Base-by-base conservation (phyloP, 441 rosid species). In the Eruca vesicaria region DNA sequence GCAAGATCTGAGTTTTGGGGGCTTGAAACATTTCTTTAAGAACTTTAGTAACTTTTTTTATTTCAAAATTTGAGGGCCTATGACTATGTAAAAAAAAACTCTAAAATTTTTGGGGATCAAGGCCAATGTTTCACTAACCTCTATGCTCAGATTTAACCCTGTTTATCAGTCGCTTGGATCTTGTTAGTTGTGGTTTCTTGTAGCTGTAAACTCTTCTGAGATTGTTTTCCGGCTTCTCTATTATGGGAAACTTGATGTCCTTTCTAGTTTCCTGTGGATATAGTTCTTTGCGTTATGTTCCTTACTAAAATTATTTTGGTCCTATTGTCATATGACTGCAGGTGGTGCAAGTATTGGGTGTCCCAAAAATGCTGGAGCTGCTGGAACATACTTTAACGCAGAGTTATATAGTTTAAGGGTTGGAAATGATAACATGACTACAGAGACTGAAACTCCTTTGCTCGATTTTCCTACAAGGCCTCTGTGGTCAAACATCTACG, bases 401-500 rank as follows among this genome's bases (percentile, higher is more conserved):
- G 88, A 91, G 82, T 80, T 93, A 72, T 82, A 82, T 68, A 91
- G 99, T 84, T 81, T 96, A 79, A 87, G 96, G 79, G 97, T 96
- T 73, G 87, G 94, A 81, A 96, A 96, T 72, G 96, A 90, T 80
- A 86, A 91, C 69, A 69, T 89, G 78, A 86, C 93, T 23, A 93
- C 99, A 36, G 97, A 93, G 74, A 93, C 99, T 28, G 98, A 93
- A 76, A 96, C 99, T 59, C 99, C 98, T 76, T 83, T 93, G 84
- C 98, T 96, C 35, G 97, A 86, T 84, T 96, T 96, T 80, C 89
- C 99, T 68, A 93, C 93, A 71, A 82, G 83, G 68, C 96, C 90
- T 79, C 80, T 85, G 43, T 91, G 97, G 98, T 93, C 99, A 64
- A 92, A 91, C 89, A 92, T 96, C 70, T 83, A 86, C 70, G 97